Evolutionary conservation across 2,329 filamentous ascomycete species (phyloP).

Genomic region (Metarhizium rileyi): DNA sequence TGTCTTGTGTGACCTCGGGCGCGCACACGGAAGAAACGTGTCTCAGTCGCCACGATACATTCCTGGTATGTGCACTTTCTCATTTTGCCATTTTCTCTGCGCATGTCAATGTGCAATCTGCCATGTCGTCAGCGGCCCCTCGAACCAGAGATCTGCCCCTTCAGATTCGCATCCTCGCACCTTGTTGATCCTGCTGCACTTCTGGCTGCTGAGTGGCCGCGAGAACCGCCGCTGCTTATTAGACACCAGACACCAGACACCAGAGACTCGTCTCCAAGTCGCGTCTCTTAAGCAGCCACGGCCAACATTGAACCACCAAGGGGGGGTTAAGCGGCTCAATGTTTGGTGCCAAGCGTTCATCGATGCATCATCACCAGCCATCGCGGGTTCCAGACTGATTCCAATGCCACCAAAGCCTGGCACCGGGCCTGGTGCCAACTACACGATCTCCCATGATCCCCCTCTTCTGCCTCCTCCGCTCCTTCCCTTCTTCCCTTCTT

Average conservation of each 20-base stretch:
- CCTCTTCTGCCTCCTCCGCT: neutral
- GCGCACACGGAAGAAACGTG: too few species aligned
- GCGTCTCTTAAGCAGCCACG: neutral
- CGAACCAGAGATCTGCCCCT: neutral
- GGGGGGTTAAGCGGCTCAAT: too few species aligned
- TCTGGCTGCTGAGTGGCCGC: conserved; percentile 3
- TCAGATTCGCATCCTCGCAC: neutral
- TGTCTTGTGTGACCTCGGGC: neutral
- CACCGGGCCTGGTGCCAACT: too few species aligned
- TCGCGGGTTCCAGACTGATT: neutral
- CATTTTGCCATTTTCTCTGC: neutral
- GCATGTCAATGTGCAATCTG: neutral
- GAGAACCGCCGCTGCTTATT: neutral
- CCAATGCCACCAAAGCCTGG: neutral
- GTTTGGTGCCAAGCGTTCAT: too few species aligned
- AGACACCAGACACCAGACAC: neutral
- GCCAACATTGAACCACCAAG: too few species aligned
- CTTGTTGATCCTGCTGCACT: neutral
- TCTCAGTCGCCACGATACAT: neutral
- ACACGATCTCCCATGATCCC: too few species aligned
- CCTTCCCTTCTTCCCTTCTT: neutral
- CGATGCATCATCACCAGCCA: neutral
- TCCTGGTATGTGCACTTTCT: neutral
- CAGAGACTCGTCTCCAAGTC: neutral
- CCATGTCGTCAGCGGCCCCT: neutral